Base-by-base conservation (phyloP, 352 stramenopile species). In the Sclerospora graminicola region DNA sequence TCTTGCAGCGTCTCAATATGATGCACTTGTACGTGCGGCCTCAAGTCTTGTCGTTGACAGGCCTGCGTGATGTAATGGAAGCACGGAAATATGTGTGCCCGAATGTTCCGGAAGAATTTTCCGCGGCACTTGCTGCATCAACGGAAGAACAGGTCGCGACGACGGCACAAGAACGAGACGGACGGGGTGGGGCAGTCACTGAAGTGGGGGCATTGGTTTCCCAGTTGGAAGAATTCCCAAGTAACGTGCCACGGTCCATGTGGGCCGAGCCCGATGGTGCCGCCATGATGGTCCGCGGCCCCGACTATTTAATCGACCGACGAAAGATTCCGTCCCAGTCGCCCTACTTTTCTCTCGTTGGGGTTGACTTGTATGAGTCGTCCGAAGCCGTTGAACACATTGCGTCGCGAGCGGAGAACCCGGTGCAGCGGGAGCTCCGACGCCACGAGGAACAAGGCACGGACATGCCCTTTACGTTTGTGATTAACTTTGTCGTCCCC, bases 401-500 rank as follows among this genome's bases (percentile, higher is more conserved):
- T 37, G 71, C 70, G 8, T 64, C 66, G 0, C 68, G 60, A 10
- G 43, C 68, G 0, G 66, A 84, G 36, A 88, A 84, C 35, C 40
- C 79, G 7, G 55, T 88, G 39, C 76, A 88, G 36, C 54, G 60
- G 9, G 74, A 84, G 49, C 33, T 84, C 18, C 54, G 60, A 29
- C 67, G 73, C 2, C 70, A 86, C 45, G 64, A 77, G 29, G 64
- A 58, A n/a, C 52, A 55, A 43, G 69, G 69, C 19, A 78, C 70
- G 0, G 66, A 76, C 19, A 84, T 84, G 68, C 76, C 73, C 9
- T 86, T 86, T 46, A 85, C 76, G 16, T 88, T 88, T 47, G 66
- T 85, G 18, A 53, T 88, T 37, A 88, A 86, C 55, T 88, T 88
- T 44, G 60, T 88, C 14, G 66, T 88, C 15, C 76, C 76, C 0